Evolutionary conservation across 768 basidiomycete genomes (phyloP).

Genomic region (Boletus rubropictus): DNA sequence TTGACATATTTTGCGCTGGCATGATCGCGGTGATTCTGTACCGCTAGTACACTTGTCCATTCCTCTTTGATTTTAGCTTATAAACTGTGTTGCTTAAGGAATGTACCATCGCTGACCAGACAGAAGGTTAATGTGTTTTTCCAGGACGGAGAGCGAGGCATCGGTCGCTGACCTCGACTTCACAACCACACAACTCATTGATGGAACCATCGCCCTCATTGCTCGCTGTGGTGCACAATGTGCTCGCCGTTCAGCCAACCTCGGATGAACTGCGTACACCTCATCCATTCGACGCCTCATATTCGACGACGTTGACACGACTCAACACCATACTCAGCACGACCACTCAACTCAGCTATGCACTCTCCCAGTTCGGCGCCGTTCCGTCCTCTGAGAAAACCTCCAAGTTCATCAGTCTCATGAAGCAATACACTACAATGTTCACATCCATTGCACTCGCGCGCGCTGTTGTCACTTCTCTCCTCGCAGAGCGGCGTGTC

Average conservation of each 20-base stretch:
- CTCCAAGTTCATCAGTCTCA: slow-evolving; percentile 60
- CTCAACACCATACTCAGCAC: slow-evolving; percentile 49
- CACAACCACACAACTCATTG: not conserved
- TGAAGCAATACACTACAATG: slow-evolving; percentile 57
- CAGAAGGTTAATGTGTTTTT: slow-evolving; percentile 3
- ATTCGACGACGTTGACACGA: slow-evolving; percentile 21
- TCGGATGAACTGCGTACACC: slow-evolving; percentile 9
- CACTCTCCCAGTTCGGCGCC: slow-evolving; percentile 42
- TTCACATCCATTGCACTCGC: slow-evolving; percentile 26
- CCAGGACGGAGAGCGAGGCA: slow-evolving; percentile 14
- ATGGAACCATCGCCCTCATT: slow-evolving; percentile 18
- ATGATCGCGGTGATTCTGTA: not conserved
- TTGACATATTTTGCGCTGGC: not conserved
- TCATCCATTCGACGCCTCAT: slow-evolving; percentile 26
- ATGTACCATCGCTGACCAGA: slow-evolving; percentile 4
- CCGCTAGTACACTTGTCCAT: slow-evolving; percentile 8
- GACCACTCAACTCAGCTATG: slow-evolving; percentile 48
- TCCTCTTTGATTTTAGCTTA: slow-evolving; percentile 7
- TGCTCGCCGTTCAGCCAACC: slow-evolving; percentile 20
- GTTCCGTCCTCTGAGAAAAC: slow-evolving; percentile 48
- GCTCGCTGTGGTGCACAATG: slow-evolving; percentile 25
- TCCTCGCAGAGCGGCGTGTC: slow-evolving; percentile 17
- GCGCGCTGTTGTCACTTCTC: slow-evolving; percentile 17
- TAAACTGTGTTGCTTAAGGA: not conserved
- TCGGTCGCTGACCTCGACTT: slow-evolving; percentile 2